Base-by-base conservation (phyloP, 257 asterid genomes). In the Solanum gandarillasii region DNA sequence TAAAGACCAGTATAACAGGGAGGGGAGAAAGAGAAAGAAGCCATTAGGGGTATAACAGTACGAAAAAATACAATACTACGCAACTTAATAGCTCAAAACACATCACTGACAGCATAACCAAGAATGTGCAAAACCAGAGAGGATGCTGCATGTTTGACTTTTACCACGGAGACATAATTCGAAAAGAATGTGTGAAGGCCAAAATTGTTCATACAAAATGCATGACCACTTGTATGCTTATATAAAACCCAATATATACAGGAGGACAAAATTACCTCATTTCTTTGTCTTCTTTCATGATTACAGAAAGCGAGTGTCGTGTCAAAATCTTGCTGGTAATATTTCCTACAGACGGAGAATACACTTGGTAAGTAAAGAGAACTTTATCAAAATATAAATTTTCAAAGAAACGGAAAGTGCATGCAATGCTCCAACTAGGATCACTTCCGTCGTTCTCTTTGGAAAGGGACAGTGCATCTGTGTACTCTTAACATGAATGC, bases 241-340 rank as follows among this genome's bases (percentile, higher is more conserved):
- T 46, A 81, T 29, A 46, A 43, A 81, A 81, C 68, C 67, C 68
- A 81, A 18, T 27, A 46, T 48, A 29, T 48, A 82, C 41, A 48
- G 43, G 70, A 81, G 85, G 41, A 82, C 10, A 81, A 86, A 39
- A 84, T 92, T 89, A 94, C 99, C 98, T 96, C 98, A 5, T 94
- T 92, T 88, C 94, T 93, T 89, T 95, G 99, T 88, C 93, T 94
- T 87, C 98, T 94, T 93, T 95, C 99, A 86, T 96, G 92, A 93
- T 95, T 94, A 87, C 94, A 90, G 83, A 92, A 94, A 89, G 99
- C 98, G 88, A 96, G 98, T 7, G 98, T 94, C 14, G 96, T 86
- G 87, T 96, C 99, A 93, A 96, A 95, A 92, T 95, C 98, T 92
- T 93, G 98, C 92, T 94, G 98, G 88, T 92, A 93, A 91, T 89